Percentiles rank a stretch among this genome's conserved stretches.
phyloP scores from a whole-genome alignment of 2,329 filamentous ascomycete species.

The Neofusicoccum ribis region DNA sequence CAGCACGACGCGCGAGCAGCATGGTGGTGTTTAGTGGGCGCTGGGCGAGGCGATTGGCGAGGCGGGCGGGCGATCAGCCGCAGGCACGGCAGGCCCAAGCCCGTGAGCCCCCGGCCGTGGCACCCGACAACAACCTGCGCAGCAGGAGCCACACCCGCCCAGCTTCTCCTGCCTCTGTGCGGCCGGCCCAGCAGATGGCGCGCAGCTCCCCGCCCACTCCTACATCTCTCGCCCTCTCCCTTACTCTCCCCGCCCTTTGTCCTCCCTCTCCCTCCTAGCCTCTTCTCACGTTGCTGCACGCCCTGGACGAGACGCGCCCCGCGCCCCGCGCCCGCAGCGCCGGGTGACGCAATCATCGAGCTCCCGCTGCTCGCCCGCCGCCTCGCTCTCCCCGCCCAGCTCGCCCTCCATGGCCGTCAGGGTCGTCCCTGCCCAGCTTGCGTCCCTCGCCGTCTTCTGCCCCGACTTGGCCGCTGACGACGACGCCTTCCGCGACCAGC shows the following conservation, averaged over 20 bases:
- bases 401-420: slow-evolving; percentile 26
- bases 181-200: not conserved
- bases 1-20: not conserved
- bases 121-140: not conserved
- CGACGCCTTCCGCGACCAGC: slow-evolving; percentile 75
- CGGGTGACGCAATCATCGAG: not conserved
- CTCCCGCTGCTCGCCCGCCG: not conserved
- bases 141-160: not conserved
- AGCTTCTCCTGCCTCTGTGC: not conserved
- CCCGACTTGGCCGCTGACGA: slow-evolving; percentile 74
- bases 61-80: slow-evolving; percentile 5
- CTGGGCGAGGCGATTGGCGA: not conserved
- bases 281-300: not conserved
- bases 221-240: not conserved
- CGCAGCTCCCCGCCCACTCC: not conserved
- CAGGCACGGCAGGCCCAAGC: no score
- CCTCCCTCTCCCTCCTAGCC: not conserved
- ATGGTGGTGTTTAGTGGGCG: not conserved
- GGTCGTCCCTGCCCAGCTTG: slow-evolving; percentile 76
- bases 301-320: not conserved
- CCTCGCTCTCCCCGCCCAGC: not conserved
- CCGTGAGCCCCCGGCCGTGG: not conserved
- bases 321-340: not conserved
- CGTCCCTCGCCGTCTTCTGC: slow-evolving; percentile 94
- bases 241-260: not conserved